Base-by-base conservation (phyloP, 257 asterid species). In the Jacaranda mimosifolia region DNA sequence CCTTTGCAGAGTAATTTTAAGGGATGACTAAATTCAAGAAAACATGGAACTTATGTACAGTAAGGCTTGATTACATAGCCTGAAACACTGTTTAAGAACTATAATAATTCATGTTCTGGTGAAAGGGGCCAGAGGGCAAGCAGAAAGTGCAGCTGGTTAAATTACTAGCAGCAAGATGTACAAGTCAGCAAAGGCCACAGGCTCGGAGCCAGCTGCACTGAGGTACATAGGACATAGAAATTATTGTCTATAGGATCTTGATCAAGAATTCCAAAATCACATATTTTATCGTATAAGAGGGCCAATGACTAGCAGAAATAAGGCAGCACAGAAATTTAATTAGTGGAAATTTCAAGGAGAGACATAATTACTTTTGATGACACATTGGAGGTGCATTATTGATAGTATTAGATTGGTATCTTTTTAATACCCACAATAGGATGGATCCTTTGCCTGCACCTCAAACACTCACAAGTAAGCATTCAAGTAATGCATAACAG, bases 211-310 rank as follows among this genome's bases (percentile, higher is more conserved):
- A 63, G 64, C 42, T 63, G 79, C 63, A 46, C 45, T 49, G 38
- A 12, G 17, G 32, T 32, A 58, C 68, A 59, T 63, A 39, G 7
- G 56, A 51, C 36, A 74, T 63, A 7, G 18, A 21, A 48, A 38
- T 12, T 46, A 64, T 10, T 18, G 13, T 11, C 36, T 10, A 36
- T 53, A 63, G 70, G 64, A 75, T 18, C 63, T 63, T 64, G 73
- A 38, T 63, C 70, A 39, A 72, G 56, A 64, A 46, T 39, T 73
- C 60, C 68, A 19, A 58, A 72, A 57, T 55, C 66, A 72, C 36
- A 26, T 2, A 26, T 1, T 26, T 26, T 57, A 72, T 72, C 53
- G 18, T 45, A 45, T 42, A 43, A 42, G 68, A 17, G n/a, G 15
- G 26, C 9, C 56, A 73, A 6, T 58, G 46, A 72, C 48, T 26